Evolutionary conservation across 2,329 filamentous ascomycete genomes (phyloP).

Genomic region (Phyllosticta paracitricarpa): DNA sequence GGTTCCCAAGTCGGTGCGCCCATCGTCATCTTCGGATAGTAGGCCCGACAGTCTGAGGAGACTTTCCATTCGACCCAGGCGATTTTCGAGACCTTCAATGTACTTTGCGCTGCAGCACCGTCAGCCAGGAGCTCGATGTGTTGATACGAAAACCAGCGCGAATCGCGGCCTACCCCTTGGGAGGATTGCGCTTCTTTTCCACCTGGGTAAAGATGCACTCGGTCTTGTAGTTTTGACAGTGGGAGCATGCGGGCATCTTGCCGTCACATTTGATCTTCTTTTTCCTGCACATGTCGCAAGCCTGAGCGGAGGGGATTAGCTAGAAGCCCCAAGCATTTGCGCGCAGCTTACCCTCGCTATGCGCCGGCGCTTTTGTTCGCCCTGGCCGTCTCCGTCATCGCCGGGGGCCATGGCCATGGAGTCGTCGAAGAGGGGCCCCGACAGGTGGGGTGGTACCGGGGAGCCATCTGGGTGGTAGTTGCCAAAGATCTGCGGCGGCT

Average conservation of each 20-base stretch:
- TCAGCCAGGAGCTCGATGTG: slow-evolving; percentile 3
- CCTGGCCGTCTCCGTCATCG: slow-evolving; percentile 39
- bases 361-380: slow-evolving; percentile 75
- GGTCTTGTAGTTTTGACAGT: slow-evolving; percentile 96
- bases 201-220: slow-evolving; percentile 96
- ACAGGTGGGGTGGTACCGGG: slow-evolving; percentile 22
- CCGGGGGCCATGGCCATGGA: slow-evolving; percentile 19
- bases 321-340: slow-evolving; percentile 5
- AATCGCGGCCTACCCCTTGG: slow-evolving; percentile 65
- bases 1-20: slow-evolving; percentile 76
- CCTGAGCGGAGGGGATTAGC: slow-evolving; percentile 39
- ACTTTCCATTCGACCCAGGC: slow-evolving; percentile 91
- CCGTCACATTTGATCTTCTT: slow-evolving; percentile 97
- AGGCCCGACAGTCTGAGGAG: slow-evolving; percentile 78
- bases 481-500: slow-evolving; percentile 31
- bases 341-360: slow-evolving; percentile 64
- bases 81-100: slow-evolving; percentile 91
- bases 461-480: slow-evolving; percentile 27
- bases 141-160: background rate
- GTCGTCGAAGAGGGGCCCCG: slow-evolving; percentile 32
- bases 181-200: slow-evolving; percentile 95
- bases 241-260: slow-evolving; percentile 86
- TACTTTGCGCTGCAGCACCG: slow-evolving; percentile 67
- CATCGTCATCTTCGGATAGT: slow-evolving; percentile 74
- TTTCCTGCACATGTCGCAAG: slow-evolving; percentile 93